These are phyloP conservation scores for Rhizopogon vulgaris DNA, from an alignment of 768 basidiomycete species.

Conservation along the genomic window DNA sequence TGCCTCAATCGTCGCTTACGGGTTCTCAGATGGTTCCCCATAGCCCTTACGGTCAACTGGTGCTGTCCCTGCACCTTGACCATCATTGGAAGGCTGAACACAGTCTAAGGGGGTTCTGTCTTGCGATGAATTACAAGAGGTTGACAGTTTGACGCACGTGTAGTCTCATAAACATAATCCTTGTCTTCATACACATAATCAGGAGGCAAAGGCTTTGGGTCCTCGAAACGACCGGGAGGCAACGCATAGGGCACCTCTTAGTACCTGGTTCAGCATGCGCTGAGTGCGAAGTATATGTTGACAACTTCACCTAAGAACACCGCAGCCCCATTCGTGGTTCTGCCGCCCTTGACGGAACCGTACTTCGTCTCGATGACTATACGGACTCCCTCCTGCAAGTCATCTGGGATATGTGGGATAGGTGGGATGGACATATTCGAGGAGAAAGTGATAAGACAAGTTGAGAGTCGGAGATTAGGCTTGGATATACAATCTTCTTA, in stretches of 20 bases:
- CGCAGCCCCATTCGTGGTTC: conserved; percentile 53
- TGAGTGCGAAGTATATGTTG: not conserved
- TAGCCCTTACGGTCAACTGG: conserved; percentile 58
- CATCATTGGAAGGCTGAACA: conserved; percentile 58
- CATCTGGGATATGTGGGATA: conserved; percentile 47
- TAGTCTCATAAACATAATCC: conserved; percentile 55
- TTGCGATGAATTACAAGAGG: not conserved
- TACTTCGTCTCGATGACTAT: conserved; percentile 48
- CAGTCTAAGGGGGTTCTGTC: conserved; percentile 34
- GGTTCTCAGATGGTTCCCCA: conserved; percentile 66
- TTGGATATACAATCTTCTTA: not conserved
- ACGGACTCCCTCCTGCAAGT: conserved; percentile 37
- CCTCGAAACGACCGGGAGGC: conserved; percentile 57
- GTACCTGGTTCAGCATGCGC: not conserved
- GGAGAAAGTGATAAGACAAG: not conserved
- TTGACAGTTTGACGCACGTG: conserved; percentile 34
- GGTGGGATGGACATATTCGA: not conserved
- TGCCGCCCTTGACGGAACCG: conserved; percentile 52
- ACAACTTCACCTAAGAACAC: conserved; percentile 52
- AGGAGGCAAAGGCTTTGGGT: conserved; percentile 51
- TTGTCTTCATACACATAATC: conserved; percentile 51
- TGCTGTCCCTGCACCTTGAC: conserved; percentile 48
- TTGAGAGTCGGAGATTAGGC: not conserved
- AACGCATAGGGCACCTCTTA: conserved; percentile 71
- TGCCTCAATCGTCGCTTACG: conserved; percentile 34